Conservation (phyloP, 129 eudicot genomes). For the Tanacetum coccineum region DNA sequence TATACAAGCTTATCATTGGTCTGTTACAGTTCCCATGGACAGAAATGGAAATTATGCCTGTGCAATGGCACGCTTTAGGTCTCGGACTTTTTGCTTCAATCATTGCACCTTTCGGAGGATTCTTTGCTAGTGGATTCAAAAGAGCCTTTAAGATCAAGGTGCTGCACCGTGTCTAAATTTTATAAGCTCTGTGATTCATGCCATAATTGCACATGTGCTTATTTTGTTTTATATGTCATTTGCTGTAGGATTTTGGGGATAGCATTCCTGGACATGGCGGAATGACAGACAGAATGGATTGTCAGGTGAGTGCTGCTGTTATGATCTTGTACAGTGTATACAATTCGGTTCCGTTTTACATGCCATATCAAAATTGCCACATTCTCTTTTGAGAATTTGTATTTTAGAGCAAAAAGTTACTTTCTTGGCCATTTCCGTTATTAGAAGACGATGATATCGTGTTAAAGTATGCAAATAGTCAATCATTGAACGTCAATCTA, state of each 20-base stretch:
- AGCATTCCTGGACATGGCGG: conserved; percentile 99
- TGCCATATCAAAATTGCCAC: not conserved
- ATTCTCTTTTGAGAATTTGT: not conserved
- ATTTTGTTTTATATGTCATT: not conserved
- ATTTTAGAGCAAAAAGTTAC: not conserved
- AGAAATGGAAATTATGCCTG: conserved; percentile 74
- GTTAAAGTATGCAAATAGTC: too few species aligned
- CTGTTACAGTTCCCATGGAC: conserved; percentile 84
- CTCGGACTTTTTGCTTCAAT: conserved; percentile 95
- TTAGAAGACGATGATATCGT: not conserved
- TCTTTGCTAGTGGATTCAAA: conserved; percentile 96
- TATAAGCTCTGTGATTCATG: not conserved
- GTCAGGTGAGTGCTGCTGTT: conserved; percentile 85
- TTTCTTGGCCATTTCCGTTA: not conserved
- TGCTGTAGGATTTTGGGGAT: conserved; percentile 92
- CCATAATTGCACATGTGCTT: conserved; percentile 13
- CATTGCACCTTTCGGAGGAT: conserved; percentile 98
- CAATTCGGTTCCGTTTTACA: too few species aligned
- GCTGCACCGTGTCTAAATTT: conserved; percentile 19
- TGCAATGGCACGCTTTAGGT: conserved; percentile 91
- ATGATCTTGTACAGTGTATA: too few species aligned
- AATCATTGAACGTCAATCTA: not conserved
- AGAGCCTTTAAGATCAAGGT: conserved; percentile 97
- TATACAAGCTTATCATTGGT: not conserved
- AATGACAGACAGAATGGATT: conserved; percentile 98